Evolutionary conservation across 2,329 filamentous ascomycete species (phyloP), one percentile per base, ranked within the genome.

Genomic region (Sarocladium brachiariae): DNA sequence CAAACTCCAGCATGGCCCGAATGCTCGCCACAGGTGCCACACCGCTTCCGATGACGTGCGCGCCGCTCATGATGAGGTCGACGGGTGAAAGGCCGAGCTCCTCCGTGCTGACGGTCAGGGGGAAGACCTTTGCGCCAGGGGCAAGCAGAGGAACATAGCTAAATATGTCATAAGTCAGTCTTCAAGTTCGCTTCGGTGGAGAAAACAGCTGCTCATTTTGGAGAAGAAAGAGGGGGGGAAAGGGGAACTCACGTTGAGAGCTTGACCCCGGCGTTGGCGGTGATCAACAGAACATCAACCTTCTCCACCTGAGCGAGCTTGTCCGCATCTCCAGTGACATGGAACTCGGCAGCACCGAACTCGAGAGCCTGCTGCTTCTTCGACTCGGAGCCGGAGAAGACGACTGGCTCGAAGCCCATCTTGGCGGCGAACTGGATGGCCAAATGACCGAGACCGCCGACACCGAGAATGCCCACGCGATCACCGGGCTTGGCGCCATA

Each of bases 341-440:
- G 50, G 33, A 58, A 62, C 38, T 62, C 58, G 3, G 53, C 50
- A 2, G 60, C 60, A 9, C 60, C 59, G 18, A 61, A 60, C 1
- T 56, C 52, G 31, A 58, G 31, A 0, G 58, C 59, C 49, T 61
- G 56, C 14, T 59, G 52, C 14, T 56, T 53, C 53, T 61, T 62
- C 2, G 50, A 51, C 14, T 59, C 59, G 1, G 58, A 56, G 48
- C 53, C 55, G 1, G 57, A 59, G 11, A 63, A 59, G 3, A 60
- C 62, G 1, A 62, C 54, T 2, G 57, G 54, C 16, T 61, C 55
- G 3, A 52, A 45, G 19, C 83, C 83, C 78, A 86, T 83, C 67
- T 83, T 83, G 16, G 75, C 68, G 1, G 83, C 82, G 58, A 83
- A 85, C 61, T 86, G 81, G 54, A 87, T 84, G 5, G 82, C 62